Evolutionary conservation across 2,329 filamentous ascomycete genomes (phyloP), one percentile per base, ranked within the genome.

Genomic region (Epichloe gansuensis): DNA sequence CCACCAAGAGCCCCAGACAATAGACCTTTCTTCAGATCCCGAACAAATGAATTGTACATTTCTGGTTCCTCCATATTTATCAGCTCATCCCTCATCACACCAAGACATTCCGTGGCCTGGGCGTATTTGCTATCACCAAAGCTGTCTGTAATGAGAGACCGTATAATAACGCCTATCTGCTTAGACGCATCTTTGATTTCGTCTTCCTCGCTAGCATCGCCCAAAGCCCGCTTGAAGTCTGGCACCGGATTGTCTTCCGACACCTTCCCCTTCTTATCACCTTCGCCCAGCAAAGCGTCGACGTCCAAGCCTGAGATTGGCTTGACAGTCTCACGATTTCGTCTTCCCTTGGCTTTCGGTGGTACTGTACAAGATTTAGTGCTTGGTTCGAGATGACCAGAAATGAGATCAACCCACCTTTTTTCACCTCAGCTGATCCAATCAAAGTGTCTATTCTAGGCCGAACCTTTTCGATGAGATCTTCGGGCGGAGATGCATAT

Each of bases 291-390:
- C 2, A 97, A 78, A 4, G 81, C 82, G 54, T 90, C 85, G 40
- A 97, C 78, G 60, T 97, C 87, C 41, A 98, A 82, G 21, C 90
- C 90, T 0, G 91, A 97, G 8, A 95, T 78, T 0, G 93, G 93
- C 60, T 91, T 91, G 53, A 85, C 77, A 1, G 77, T 69, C 34
- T 94, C 82, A 58, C 80, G 79, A 44, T 76, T 75, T 61, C 84
- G 85, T 55, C 82, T 84, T 38, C 86, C 84, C 66, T 88, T 89
- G 41, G 77, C 77, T 65, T 89, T 93, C 0, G 85, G 82, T 7
- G 88, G 87, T 0, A 95, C 89, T 84, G 59, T 1, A 52, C 64
- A 58, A 13, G 8, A 25, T 23, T 51, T 44, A 51, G 49, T 34
- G 17, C 25, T 35, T 25, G 5, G 8, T 50, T 45, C 47, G 41